These are phyloP conservation scores for Sugiyamaella floridensis DNA, from an alignment of 805 yeast genomes.

Conservation along the genomic window DNA sequence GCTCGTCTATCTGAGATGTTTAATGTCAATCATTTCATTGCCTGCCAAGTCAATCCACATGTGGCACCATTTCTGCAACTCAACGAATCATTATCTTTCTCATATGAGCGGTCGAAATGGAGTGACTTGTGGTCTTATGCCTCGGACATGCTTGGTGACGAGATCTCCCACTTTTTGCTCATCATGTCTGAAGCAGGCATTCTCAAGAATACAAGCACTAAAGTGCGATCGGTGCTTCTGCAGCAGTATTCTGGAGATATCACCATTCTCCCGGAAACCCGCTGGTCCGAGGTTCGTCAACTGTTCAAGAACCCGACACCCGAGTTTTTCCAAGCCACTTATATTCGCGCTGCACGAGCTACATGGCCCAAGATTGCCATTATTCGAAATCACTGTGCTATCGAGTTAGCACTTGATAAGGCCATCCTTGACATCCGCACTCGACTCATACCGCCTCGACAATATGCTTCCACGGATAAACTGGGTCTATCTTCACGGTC, in stretches of 20 bases:
- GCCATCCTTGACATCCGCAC: conserved; percentile 59
- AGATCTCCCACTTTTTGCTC: conserved; percentile 70
- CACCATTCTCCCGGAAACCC: conserved; percentile 78
- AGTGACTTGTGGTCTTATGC: conserved; percentile 20
- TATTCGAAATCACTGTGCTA: conserved; percentile 81
- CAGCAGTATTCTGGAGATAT: conserved; percentile 92
- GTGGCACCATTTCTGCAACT: conserved; percentile 69
- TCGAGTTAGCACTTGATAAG: conserved; percentile 79
- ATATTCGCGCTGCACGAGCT: conserved; percentile 79
- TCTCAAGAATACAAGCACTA: conserved; percentile 63
- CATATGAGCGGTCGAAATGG: conserved; percentile 7
- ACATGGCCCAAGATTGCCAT: conserved; percentile 90
- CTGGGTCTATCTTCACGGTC: neutral
- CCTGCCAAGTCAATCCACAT: conserved; percentile 96
- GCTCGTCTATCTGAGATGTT: conserved; percentile 91
- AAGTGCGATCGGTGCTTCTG: conserved; percentile 64
- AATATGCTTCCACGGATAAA: neutral
- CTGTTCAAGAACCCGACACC: conserved; percentile 77
- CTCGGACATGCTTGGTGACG: conserved; percentile 58
- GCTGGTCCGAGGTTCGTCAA: conserved; percentile 48
- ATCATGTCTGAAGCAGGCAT: conserved; percentile 71
- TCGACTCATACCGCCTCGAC: conserved; percentile 15
- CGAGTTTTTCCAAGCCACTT: conserved; percentile 60
- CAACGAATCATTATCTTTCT: conserved; percentile 12
- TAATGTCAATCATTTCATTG: conserved; percentile 94